Evolutionary conservation across 2,329 filamentous ascomycete genomes (phyloP), one percentile per base, ranked within the genome.

Genomic region (Leptodontidium sp.): DNA sequence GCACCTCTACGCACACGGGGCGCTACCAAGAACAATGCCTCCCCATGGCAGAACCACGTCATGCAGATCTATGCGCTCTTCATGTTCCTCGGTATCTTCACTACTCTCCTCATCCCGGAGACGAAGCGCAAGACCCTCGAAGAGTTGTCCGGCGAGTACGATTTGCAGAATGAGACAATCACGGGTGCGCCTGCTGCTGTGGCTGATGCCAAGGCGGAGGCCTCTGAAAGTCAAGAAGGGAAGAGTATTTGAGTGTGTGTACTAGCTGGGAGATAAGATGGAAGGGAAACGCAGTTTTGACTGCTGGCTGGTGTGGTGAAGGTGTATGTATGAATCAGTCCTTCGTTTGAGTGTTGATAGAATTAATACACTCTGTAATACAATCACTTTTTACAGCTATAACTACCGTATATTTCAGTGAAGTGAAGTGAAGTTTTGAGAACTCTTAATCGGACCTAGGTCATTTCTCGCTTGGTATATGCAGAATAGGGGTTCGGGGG

Each of bases 51-150:
- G 66, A 86, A 92, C 78, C 88, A 91, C 67, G 86, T 95, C 61
- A 90, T 95, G 82, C 85, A 93, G 78, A 91, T 94, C 61, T 94
- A 93, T 78, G 91, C 91, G 0, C 83, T 93, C 9, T 94, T 95
- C 82, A 95, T 94, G 92, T 83, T 95, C 4, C 85, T 86, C 53
- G 93, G 93, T 58, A 84, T 88, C 66, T 81, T 93, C 63, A 88
- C 88, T 1, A 89, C 90, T 0, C 81, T 94, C 2, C 80, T 95
- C 40, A 90, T 94, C 35, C 91, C 91, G 0, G 93, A 94, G 81
- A 94, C 91, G 0, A 94, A 92, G 82, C 84, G 90, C 1, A 85
- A 89, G 80, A 93, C 91, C 0, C 82, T 96, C 50, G 93, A 93
- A 77, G 86, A 90, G 72, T 81, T 93, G n/a, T 86, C 89, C 1